Evolutionary conservation across 768 basidiomycete species (phyloP), one percentile per base, ranked within the genome.

Genomic region (Leccinum rimulosum): DNA sequence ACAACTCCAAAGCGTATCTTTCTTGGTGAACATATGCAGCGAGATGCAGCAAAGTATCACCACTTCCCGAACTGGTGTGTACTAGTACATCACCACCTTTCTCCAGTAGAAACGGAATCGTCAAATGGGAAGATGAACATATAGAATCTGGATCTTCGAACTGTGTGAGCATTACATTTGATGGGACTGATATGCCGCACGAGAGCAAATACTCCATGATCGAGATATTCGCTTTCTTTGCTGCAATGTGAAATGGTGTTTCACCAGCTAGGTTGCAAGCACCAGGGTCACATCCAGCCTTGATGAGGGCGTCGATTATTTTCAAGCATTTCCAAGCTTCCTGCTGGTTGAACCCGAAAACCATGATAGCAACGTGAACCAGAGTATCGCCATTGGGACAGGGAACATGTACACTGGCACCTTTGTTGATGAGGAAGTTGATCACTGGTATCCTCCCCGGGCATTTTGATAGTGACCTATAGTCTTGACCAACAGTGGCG

Each of bases 161-260:
- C 17, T 33, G 56, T 2, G 40, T 31, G 22, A n/a, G 8, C 14
- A 57, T 54, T 12, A 33, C 0, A 19, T 54, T 28, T 1, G 51
- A 17, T 5, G 56, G 30, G 5, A 33, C 2, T 4, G 40, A 4
- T 1, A 56, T 10, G 11, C 40, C 31, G 11, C 33, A 11, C 6
- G 56, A 57, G 22, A 57, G 40, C 9, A 57, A 14, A 35, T 56
- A 28, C 11, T 58, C 43, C 22, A 58, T 55, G 5, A 58, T 33
- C 2, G 2, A 17, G 17, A 27, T 31, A 2, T 17, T n/a, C n/a
- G n/a, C n/a, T n/a, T n/a, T n/a, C n/a, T n/a, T 25, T 17, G 55
- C 35, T 38, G 57, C 57, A 15, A 35, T 0, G 31, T 56, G 53
- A 19, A 56, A 56, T 3, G 25, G 54, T 0, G 53, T 58, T 17